phyloP scores from a whole-genome alignment of 1,284 basidiomycete species.

The Ustilago loliicola region DNA sequence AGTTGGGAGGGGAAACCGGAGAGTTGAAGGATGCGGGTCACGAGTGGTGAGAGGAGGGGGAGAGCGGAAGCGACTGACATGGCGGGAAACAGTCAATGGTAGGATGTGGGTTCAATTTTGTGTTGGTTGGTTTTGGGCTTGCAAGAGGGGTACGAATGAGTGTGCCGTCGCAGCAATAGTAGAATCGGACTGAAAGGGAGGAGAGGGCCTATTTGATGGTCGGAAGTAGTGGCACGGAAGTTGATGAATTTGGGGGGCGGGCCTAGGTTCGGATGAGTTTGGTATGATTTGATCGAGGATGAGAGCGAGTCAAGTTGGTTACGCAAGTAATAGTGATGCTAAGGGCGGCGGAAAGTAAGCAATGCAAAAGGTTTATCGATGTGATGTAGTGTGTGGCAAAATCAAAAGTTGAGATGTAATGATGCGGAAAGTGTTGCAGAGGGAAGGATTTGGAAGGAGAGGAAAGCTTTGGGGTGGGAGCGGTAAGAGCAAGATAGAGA shows the following conservation, averaged over 20 bases:
- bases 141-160: background rate
- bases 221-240: too few relatives aligned
- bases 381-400: background rate
- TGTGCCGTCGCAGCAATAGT: background rate
- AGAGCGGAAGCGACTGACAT: constrained; percentile 50
- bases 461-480: too few relatives aligned
- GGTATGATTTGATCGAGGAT: constrained; percentile 1
- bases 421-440: too few relatives aligned
- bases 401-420: background rate
- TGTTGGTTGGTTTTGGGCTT: background rate
- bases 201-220: too few relatives aligned
- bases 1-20: constrained; percentile 92
- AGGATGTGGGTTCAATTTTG: background rate
- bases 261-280: too few relatives aligned
- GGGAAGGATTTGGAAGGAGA: too few relatives aligned
- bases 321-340: background rate
- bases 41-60: constrained; percentile 80
- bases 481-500: too few relatives aligned
- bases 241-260: background rate
- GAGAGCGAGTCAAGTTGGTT: background rate
- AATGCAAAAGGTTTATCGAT: background rate
- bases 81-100: background rate
- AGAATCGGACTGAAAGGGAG: background rate
- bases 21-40: constrained; percentile 92
- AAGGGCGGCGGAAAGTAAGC: background rate